These are phyloP conservation scores for Clarireedia homoeocarpa DNA, from an alignment of 2,329 filamentous ascomycete genomes.

Conservation along the genomic window DNA sequence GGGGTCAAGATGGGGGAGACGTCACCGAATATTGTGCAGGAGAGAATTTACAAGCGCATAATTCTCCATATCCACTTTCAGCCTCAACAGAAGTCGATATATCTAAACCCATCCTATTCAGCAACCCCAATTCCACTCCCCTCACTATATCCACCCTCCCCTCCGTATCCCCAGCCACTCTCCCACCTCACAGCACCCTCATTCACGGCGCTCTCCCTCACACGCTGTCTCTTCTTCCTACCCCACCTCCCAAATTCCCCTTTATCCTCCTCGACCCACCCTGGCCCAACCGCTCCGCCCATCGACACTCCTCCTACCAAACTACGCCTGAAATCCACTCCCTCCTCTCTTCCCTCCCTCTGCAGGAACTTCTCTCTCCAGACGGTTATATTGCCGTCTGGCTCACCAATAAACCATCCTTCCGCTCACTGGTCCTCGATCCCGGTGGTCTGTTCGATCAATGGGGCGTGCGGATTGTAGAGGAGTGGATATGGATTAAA, in stretches of 20 bases:
- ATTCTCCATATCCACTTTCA: neutral
- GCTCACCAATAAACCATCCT: slow-evolving; percentile 63
- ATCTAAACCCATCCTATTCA: neutral
- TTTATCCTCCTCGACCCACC: slow-evolving; percentile 69
- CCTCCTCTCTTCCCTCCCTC: slow-evolving; percentile 47
- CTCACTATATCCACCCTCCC: slow-evolving; percentile 40
- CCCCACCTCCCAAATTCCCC: slow-evolving; percentile 46
- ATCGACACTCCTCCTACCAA: slow-evolving; percentile 21
- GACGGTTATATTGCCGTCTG: slow-evolving; percentile 61
- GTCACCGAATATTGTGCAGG: no score
- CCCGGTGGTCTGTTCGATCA: slow-evolving; percentile 50
- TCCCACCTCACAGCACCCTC: neutral
- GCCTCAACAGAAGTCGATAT: neutral
- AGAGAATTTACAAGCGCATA: neutral
- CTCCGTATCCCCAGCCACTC: slow-evolving; percentile 21
- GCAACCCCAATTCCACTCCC: slow-evolving; percentile 31
- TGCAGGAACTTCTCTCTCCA: slow-evolving; percentile 42
- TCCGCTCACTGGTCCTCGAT: slow-evolving; percentile 46
- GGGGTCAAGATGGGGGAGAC: neutral
- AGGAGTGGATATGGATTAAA: slow-evolving; percentile 78
- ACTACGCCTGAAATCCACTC: slow-evolving; percentile 34
- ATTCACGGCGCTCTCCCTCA: neutral
- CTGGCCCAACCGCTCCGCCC: slow-evolving; percentile 71
- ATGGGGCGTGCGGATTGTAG: slow-evolving; percentile 58
- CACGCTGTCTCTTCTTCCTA: slow-evolving; percentile 28